These are phyloP conservation scores for Penicillium flavigenum DNA, from an alignment of 495 filamentous ascomycete genomes.

Conservation along the genomic window DNA sequence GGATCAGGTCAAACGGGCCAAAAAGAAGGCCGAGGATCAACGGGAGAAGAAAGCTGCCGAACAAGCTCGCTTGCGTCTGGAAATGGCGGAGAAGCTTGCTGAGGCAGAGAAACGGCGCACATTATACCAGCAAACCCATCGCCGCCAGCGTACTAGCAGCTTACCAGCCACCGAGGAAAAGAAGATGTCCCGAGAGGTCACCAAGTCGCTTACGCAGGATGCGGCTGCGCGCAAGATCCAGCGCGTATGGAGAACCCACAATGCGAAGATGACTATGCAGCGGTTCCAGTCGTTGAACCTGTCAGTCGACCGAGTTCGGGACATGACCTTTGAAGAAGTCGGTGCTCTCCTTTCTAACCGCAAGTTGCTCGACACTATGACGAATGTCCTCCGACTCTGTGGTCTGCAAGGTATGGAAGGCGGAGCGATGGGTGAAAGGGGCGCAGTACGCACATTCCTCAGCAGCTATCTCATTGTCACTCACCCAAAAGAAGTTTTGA, in stretches of 20 bases:
- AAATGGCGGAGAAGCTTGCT: constrained; percentile 86
- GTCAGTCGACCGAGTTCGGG: constrained; percentile 69
- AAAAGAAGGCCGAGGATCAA: constrained; percentile 87
- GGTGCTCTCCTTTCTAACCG: constrained; percentile 74
- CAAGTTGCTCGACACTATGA: constrained; percentile 65
- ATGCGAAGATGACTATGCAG: constrained; percentile 58
- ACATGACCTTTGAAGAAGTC: constrained; percentile 80
- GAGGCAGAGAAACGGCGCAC: constrained; percentile 75
- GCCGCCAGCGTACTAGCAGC: constrained; percentile 64
- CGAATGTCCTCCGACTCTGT: constrained; percentile 71
- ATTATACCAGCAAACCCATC: constrained; percentile 54
- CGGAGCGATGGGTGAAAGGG: constrained; percentile 69
- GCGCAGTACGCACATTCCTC: constrained; percentile 83
- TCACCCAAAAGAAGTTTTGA: constrained; percentile 87
- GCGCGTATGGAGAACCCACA: constrained; percentile 67
- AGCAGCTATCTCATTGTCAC: constrained; percentile 91
- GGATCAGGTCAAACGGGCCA: constrained; percentile 91
- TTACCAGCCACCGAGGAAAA: constrained; percentile 59
- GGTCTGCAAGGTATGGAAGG: constrained; percentile 69
- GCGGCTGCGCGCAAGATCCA: constrained; percentile 74
- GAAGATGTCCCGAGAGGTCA: constrained; percentile 42
- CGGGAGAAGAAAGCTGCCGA: constrained; percentile 89
- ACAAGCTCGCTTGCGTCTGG: constrained; percentile 65
- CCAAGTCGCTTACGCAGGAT: constrained; percentile 56
- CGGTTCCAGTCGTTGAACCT: constrained; percentile 69